Percentiles rank a stretch among this genome's conserved stretches.
Evolutionary conservation across 1,284 basidiomycete genomes (phyloP).

Genomic region (Ganoderma lingzhi): DNA sequence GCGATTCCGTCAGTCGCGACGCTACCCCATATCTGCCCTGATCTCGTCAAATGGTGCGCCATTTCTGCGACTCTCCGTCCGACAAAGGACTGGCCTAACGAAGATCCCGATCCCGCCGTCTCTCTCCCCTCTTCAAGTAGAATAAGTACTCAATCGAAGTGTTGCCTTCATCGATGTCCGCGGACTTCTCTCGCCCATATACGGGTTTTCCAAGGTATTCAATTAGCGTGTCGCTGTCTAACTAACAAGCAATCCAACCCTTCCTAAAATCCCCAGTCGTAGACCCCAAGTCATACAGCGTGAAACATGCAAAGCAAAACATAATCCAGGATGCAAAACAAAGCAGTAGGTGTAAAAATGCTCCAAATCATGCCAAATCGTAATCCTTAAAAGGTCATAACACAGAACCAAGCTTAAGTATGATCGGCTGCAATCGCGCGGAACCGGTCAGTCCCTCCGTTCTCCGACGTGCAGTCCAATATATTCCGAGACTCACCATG

Average conservation of each 20-base stretch:
- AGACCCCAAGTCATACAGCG: background rate
- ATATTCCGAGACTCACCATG: background rate
- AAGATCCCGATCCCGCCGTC: background rate
- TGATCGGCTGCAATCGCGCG: background rate
- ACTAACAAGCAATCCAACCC: background rate
- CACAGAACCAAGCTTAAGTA: background rate
- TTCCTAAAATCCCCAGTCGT: background rate
- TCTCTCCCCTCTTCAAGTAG: background rate
- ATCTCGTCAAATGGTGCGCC: background rate
- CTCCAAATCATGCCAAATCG: background rate
- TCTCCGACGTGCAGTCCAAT: background rate
- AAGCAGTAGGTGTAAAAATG: background rate
- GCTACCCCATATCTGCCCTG: background rate
- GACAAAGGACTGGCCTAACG: background rate
- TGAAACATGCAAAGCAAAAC: background rate
- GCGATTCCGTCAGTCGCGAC: background rate
- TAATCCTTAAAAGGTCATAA: conserved; percentile 4
- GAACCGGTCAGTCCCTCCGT: background rate
- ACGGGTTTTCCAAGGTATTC: background rate
- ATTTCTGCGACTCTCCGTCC: background rate
- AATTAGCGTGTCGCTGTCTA: background rate
- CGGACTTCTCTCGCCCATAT: background rate
- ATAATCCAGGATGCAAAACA: background rate
- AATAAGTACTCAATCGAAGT: background rate
- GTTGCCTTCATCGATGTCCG: background rate